Conservation (phyloP, 78 protist genomes). For the Creolimax fragrantissima region DNA sequence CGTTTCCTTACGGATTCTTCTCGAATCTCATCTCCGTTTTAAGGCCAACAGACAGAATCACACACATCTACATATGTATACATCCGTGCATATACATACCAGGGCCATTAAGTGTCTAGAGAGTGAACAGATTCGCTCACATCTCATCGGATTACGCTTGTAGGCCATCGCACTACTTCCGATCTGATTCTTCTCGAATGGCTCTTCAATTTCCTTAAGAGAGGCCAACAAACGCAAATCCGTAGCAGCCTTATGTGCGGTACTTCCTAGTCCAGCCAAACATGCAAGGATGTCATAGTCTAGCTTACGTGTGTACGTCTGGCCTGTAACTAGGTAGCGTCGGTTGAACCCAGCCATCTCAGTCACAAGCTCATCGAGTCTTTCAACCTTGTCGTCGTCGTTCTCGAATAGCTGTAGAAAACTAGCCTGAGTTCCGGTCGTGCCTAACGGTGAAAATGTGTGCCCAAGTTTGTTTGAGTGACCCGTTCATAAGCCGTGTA, state of each 20-base stretch:
- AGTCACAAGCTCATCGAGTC: constrained; percentile 26
- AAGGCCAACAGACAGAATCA: too few relatives aligned
- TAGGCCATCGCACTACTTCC: constrained; percentile 60
- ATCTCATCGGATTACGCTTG: constrained; percentile 61
- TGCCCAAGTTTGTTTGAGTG: too few relatives aligned
- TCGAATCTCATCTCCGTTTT: too few relatives aligned
- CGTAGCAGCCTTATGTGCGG: constrained; percentile 46
- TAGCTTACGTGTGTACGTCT: constrained; percentile 51
- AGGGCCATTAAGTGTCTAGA: constrained; percentile 37
- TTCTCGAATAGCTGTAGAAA: constrained; percentile 44
- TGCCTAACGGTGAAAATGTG: too few relatives aligned
- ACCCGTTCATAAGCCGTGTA: too few relatives aligned
- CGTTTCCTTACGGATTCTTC: too few relatives aligned
- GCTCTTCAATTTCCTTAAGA: constrained; percentile 57
- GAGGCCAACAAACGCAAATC: constrained; percentile 49
- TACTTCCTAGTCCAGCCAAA: not conserved
- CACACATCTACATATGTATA: too few relatives aligned
- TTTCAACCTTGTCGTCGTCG: constrained; percentile 29
- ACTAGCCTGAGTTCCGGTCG: constrained; percentile 66
- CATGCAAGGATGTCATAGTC: constrained; percentile 1
- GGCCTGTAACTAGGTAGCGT: constrained; percentile 27
- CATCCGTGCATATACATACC: too few relatives aligned
- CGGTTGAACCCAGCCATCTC: constrained; percentile 25
- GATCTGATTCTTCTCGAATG: constrained; percentile 49
- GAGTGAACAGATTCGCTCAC: constrained; percentile 46